Conservation (phyloP, 148 eudicot genomes). For the Salicornia ramosissima region DNA sequence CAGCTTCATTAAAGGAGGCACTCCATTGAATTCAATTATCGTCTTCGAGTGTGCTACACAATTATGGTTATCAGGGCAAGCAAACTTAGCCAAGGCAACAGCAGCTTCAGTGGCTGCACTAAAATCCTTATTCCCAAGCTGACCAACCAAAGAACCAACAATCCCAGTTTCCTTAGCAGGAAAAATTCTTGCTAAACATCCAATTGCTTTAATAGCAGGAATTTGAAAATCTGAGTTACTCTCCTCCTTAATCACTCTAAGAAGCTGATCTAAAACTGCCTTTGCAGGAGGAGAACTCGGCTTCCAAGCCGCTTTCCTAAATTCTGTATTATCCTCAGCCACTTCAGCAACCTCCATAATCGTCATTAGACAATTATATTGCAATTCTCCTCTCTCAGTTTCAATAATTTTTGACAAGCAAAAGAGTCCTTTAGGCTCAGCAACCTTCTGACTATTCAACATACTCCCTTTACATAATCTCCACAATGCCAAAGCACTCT, state of each 20-base stretch:
- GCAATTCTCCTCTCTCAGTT: slow-evolving; percentile 53
- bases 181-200: slow-evolving; percentile 64
- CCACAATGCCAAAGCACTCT: slow-evolving; percentile 61
- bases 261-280: slow-evolving; percentile 62
- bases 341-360: slow-evolving; percentile 72
- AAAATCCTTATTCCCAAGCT: slow-evolving; percentile 39
- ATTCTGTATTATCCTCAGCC: slow-evolving; percentile 57
- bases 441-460: slow-evolving; percentile 63
- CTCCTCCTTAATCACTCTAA: slow-evolving; percentile 59
- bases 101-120: slow-evolving; percentile 60
- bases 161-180: slow-evolving; percentile 66
- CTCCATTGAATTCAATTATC: slow-evolving; percentile 59
- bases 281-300: slow-evolving; percentile 61
- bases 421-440: slow-evolving; percentile 70
- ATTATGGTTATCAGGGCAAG: slow-evolving; percentile 49
- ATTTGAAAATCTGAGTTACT: slow-evolving; percentile 27
- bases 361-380: slow-evolving; percentile 49
- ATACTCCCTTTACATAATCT: slow-evolving; percentile 49
- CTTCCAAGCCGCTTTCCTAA: slow-evolving; percentile 68
- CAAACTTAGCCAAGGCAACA: slow-evolving; percentile 58
- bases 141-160: slow-evolving; percentile 47
- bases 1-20: slow-evolving; percentile 50
- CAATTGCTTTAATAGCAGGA: slow-evolving; percentile 58
- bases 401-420: slow-evolving; percentile 67
- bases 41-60: slow-evolving; percentile 60